Conservation (phyloP, 768 basidiomycete species). For the Brasilioporus rufonigricans region DNA sequence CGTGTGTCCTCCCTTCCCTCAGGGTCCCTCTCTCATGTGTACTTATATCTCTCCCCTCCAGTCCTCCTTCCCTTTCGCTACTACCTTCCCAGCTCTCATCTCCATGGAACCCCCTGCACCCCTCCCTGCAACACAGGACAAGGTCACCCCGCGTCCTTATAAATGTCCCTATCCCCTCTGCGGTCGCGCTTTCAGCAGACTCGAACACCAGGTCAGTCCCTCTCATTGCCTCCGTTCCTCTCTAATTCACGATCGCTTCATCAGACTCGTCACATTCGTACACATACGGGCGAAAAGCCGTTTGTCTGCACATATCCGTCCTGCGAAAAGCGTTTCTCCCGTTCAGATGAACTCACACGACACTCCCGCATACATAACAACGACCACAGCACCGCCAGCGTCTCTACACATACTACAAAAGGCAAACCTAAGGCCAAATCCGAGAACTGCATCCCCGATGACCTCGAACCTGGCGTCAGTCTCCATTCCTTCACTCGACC, state of each 20-base stretch:
- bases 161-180: slow-evolving; percentile 93
- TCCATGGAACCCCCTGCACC: slow-evolving; percentile 25
- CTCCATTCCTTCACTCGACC: slow-evolving; percentile 25
- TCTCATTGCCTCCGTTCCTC: slow-evolving; percentile 9
- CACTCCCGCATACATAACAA: slow-evolving; percentile 91
- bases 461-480: slow-evolving; percentile 23
- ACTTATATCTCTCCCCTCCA: slow-evolving; percentile 30
- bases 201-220: slow-evolving; percentile 90
- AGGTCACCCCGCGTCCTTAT: slow-evolving; percentile 71
- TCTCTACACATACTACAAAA: slow-evolving; percentile 24
- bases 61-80: slow-evolving; percentile 13
- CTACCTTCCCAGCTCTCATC: slow-evolving; percentile 8
- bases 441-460: slow-evolving; percentile 25
- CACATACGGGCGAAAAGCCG: slow-evolving; percentile 97
- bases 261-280: slow-evolving; percentile 96
- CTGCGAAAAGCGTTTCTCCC: slow-evolving; percentile 98
- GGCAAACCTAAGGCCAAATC: slow-evolving; percentile 30
- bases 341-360: slow-evolving; percentile 97
- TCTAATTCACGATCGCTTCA: slow-evolving; percentile 16
- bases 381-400: slow-evolving; percentile 37
- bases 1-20: slow-evolving; percentile 18
- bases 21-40: slow-evolving; percentile 22
- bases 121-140: slow-evolving; percentile 30
- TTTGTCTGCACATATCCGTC: slow-evolving; percentile 87
- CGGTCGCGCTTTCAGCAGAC: slow-evolving; percentile 91